These are phyloP conservation scores for Thozetella sp. DNA, from an alignment of 495 filamentous ascomycete genomes.

Conservation along the genomic window DNA sequence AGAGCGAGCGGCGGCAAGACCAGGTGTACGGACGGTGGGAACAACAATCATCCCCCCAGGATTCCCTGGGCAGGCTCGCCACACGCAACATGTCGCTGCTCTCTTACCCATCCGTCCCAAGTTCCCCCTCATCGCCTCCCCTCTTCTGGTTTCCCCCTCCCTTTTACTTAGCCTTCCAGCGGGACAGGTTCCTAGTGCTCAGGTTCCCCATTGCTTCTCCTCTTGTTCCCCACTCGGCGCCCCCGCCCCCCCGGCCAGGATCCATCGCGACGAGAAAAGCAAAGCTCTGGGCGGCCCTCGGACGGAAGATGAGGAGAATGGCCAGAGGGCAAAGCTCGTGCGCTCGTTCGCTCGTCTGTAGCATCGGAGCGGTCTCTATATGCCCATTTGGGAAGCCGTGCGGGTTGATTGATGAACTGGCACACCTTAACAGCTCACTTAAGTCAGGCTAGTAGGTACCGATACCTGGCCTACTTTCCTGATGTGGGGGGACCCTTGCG, in stretches of 20 bases:
- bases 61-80: too few species aligned
- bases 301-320: conserved; percentile 1
- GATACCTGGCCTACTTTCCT: neutral
- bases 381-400: neutral
- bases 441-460: neutral
- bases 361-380: neutral
- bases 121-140: too few species aligned
- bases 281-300: neutral
- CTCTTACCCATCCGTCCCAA: too few species aligned
- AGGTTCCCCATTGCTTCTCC: too few species aligned
- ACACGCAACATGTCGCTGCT: too few species aligned
- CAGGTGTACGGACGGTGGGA: too few species aligned
- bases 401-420: neutral
- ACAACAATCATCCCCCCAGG: too few species aligned
- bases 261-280: neutral
- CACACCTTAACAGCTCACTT: neutral
- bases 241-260: neutral
- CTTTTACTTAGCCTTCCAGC: too few species aligned
- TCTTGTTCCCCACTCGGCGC: neutral
- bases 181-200: too few species aligned
- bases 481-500: neutral
- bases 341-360: neutral
- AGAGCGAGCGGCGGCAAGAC: too few species aligned
- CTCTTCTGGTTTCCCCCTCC: too few species aligned
- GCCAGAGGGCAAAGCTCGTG: neutral